Evolutionary conservation across 2,329 filamentous ascomycete species (phyloP), one percentile per base, ranked within the genome.

Genomic region (Curvularia lunata): DNA sequence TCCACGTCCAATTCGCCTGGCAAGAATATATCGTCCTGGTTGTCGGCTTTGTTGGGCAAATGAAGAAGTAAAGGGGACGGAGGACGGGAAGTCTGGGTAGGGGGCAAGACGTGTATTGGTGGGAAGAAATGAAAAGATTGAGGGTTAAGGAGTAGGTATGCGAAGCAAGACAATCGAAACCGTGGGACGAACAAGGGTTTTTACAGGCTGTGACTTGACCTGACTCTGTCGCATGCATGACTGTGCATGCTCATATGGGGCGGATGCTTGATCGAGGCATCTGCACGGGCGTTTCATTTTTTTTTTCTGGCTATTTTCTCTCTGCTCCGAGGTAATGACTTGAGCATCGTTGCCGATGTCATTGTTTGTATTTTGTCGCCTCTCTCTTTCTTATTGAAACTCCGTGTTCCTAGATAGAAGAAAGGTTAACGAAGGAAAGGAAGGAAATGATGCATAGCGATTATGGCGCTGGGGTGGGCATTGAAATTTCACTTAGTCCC

Each of bases 21-120:
- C 1, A 74, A 69, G 61, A 70, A 74, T 16, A 43, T 75, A n/a
- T 58, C 71, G 6, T 67, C 40, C 23, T 75, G 73, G 73, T 64
- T 76, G 19, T 74, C 73, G 1, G 72, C 70, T 2, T 52, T 76
- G 18, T 41, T 75, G 30, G 72, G 73, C 18, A 30, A 51, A 21
- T 58, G 12, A 34, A 16, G 16, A 27, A 27, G 25, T 30, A 30
- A 1, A 30, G 1, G 28, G 19, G 9, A 13, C 2, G 12, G 32
- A 13, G 16, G 13, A 13, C 12, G 32, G 1, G 12, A 16, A 34
- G 12, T 6, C 16, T 30, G 28, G 10, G 28, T 12, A 30, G 8
- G 3, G 12, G 12, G 28, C 9, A 30, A 30, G 28, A 30, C 28
- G 28, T 13, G 28, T 30, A 30, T 30, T 10, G 1, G 28, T 30